Conservation (phyloP, 78 protist species). For the Dictyostelium capitatum region DNA sequence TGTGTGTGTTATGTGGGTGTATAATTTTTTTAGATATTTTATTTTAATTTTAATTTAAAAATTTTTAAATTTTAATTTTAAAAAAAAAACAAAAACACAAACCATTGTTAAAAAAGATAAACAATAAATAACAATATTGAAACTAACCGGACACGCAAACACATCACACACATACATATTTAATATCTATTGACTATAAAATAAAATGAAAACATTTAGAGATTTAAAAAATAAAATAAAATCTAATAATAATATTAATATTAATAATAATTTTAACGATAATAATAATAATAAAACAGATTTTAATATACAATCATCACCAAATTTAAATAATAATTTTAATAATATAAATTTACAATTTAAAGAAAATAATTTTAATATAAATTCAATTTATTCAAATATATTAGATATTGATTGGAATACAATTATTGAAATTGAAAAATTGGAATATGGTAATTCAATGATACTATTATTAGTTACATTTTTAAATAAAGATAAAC, state of each 20-base stretch:
- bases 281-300: not conserved
- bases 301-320: not conserved
- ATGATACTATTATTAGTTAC: not conserved
- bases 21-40: too few relatives aligned
- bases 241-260: not conserved
- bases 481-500: not conserved
- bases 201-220: slow-evolving; percentile 13
- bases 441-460: not conserved
- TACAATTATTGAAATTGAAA: not conserved
- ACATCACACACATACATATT: too few relatives aligned
- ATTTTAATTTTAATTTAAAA: too few relatives aligned
- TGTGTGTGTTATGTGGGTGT: too few relatives aligned
- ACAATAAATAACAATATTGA: too few relatives aligned
- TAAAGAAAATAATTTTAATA: not conserved
- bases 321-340: not conserved
- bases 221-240: not conserved
- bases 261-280: not conserved
- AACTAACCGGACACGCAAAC: too few relatives aligned
- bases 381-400: not conserved
- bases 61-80: too few relatives aligned
- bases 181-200: too few relatives aligned
- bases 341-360: not conserved
- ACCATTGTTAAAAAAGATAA: too few relatives aligned
- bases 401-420: not conserved
- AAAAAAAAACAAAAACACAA: too few relatives aligned